These are phyloP conservation scores for Blastocystis sp. DNA, from an alignment of 352 stramenopile genomes.

Conservation along the genomic window DNA sequence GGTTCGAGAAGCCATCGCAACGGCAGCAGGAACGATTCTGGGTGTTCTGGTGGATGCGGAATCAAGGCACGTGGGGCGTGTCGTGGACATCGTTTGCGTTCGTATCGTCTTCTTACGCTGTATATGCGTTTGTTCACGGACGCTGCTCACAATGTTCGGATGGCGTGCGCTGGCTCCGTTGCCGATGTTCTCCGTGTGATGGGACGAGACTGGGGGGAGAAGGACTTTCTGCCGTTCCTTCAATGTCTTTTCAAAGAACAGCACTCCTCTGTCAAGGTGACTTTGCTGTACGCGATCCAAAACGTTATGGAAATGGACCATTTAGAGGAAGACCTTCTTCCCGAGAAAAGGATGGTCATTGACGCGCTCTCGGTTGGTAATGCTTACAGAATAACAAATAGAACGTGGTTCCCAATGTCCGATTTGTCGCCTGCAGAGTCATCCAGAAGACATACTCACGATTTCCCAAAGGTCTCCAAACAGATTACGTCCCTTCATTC, in stretches of 20 bases:
- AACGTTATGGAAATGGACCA: not conserved
- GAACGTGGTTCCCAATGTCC: constrained; percentile 14
- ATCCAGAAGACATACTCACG: not conserved
- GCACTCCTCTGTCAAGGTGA: not conserved
- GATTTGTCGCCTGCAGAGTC: constrained; percentile 27
- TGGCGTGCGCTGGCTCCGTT: not conserved
- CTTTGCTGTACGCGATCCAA: not conserved
- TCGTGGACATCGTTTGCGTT: not conserved
- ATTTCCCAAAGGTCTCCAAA: not conserved
- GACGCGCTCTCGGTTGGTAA: not conserved
- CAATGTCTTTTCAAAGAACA: not conserved
- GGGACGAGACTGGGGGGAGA: not conserved
- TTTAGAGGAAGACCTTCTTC: not conserved
- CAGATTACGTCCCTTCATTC: not conserved
- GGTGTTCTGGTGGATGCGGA: not conserved
- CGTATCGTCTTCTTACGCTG: not conserved
- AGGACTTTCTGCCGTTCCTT: not conserved
- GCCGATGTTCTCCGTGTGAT: not conserved
- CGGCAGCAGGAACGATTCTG: not conserved
- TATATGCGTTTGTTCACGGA: not conserved
- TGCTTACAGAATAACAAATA: not conserved
- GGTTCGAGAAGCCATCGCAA: not conserved
- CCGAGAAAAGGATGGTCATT: not conserved
- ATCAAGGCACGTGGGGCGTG: not conserved
- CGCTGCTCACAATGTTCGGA: not conserved